These are phyloP conservation scores for Mycena citricolor DNA, from an alignment of 1,284 basidiomycete genomes.

Conservation along the genomic window DNA sequence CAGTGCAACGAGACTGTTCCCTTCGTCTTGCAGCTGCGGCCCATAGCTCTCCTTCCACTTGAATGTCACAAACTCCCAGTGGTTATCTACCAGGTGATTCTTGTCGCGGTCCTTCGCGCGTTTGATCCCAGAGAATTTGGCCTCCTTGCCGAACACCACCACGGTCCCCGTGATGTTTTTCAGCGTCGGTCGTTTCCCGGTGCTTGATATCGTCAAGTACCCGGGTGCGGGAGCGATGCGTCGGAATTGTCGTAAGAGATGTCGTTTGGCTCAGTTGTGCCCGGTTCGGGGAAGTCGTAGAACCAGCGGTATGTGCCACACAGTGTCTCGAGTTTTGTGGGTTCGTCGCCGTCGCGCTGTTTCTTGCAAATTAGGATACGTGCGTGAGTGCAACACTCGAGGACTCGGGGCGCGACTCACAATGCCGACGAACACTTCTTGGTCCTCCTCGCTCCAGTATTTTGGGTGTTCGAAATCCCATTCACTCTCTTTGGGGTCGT, in stretches of 20 bases:
- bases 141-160: conserved; percentile 20
- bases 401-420: conserved; percentile 4
- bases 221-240: conserved; percentile 7
- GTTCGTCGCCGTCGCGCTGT: conserved; percentile 14
- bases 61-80: conserved; percentile 20
- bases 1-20: conserved; percentile 14
- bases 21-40: conserved; percentile 16
- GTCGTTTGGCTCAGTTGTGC: conserved; percentile 7
- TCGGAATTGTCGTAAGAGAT: conserved; percentile 6
- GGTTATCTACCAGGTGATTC: conserved; percentile 11
- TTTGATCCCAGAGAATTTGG: conserved; percentile 16
- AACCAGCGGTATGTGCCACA: conserved; percentile 19
- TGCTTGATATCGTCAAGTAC: conserved; percentile 14
- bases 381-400: background rate
- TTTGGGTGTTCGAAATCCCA: conserved; percentile 18
- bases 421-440: conserved; percentile 21
- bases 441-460: conserved; percentile 15
- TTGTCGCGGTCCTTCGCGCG: conserved; percentile 18
- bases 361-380: too few relatives aligned
- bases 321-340: conserved; percentile 16
- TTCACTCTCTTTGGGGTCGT: conserved; percentile 21
- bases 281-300: conserved; percentile 23
- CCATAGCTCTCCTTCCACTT: conserved; percentile 21
- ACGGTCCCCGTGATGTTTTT: conserved; percentile 21
- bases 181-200: conserved; percentile 17